phyloP scores from a whole-genome alignment of 2,329 filamentous ascomycete species.

The Fusarium piperis region DNA sequence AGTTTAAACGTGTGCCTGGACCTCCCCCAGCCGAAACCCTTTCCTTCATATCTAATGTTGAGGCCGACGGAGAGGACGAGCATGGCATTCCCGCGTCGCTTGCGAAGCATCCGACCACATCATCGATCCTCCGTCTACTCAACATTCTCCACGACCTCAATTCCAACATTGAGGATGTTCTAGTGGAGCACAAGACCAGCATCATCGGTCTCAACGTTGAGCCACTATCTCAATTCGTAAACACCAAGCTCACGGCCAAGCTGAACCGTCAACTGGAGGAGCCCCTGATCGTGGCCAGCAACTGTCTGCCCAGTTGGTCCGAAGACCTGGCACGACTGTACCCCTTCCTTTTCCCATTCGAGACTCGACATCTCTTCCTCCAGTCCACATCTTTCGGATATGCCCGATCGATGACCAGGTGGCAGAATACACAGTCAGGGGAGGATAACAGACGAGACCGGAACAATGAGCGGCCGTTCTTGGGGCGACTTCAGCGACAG shows the following conservation, averaged over 20 bases:
- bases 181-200: conserved; percentile 77
- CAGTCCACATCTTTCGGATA: conserved; percentile 99
- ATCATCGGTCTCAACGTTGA: conserved; percentile 78
- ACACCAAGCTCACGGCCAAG: conserved; percentile 97
- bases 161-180: conserved; percentile 89
- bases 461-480: conserved; percentile 88
- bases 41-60: conserved; percentile 64
- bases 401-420: conserved; percentile 94
- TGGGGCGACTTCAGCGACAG: conserved; percentile 91
- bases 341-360: conserved; percentile 97
- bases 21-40: conserved; percentile 79
- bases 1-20: conserved; percentile 86
- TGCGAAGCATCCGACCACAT: conserved; percentile 83
- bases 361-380: conserved; percentile 94
- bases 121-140: conserved; percentile 86
- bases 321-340: conserved; percentile 94
- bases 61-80: conserved; percentile 61
- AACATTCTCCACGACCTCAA: conserved; percentile 94
- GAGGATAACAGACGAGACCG: conserved; percentile 85
- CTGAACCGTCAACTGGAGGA: conserved; percentile 97
- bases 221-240: conserved; percentile 93
- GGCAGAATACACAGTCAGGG: conserved; percentile 89
- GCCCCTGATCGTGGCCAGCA: conserved; percentile 95
- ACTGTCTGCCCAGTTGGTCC: conserved; percentile 94
- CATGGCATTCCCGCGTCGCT: conserved; percentile 80